These are phyloP conservation scores for Candida xiaguanensis DNA, from an alignment of 805 yeast genomes.

Conservation along the genomic window DNA sequence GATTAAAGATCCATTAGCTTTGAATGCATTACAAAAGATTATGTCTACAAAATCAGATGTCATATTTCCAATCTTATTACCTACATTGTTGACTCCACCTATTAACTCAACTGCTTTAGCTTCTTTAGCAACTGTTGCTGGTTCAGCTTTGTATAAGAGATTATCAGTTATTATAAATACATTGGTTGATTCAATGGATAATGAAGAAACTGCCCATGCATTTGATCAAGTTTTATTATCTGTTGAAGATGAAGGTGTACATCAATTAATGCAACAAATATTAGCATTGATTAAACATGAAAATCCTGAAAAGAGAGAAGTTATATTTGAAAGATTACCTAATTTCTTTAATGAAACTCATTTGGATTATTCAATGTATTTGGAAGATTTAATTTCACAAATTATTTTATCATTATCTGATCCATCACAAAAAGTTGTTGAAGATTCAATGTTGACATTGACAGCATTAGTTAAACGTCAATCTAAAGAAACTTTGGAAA, in stretches of 20 bases:
- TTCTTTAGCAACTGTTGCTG: slow-evolving; percentile 90
- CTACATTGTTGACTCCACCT: slow-evolving; percentile 78
- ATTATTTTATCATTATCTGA: slow-evolving; percentile 75
- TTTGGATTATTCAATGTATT: slow-evolving; percentile 69
- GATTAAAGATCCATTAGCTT: slow-evolving; percentile 73
- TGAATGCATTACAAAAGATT: slow-evolving; percentile 84
- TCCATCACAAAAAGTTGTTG: slow-evolving; percentile 55
- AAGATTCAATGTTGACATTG: slow-evolving; percentile 62
- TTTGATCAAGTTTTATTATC: slow-evolving; percentile 70
- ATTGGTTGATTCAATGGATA: slow-evolving; percentile 58
- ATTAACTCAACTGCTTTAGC: slow-evolving; percentile 80
- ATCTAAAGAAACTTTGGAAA: slow-evolving; percentile 73
- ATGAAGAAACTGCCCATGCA: slow-evolving; percentile 46
- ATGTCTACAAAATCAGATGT: slow-evolving; percentile 88
- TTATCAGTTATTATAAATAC: slow-evolving; percentile 71
- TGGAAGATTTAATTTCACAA: slow-evolving; percentile 69
- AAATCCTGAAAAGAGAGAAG: slow-evolving; percentile 58
- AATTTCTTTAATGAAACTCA: slow-evolving; percentile 62
- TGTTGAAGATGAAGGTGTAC: slow-evolving; percentile 74
- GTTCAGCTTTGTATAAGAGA: slow-evolving; percentile 70
- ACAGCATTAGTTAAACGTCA: slow-evolving; percentile 64
- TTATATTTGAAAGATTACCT: slow-evolving; percentile 64
- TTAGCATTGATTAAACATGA: slow-evolving; percentile 75
- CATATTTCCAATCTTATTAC: slow-evolving; percentile 90
- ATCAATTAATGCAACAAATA: slow-evolving; percentile 79